These are phyloP conservation scores for Ophiostoma piceae DNA, from an alignment of 2,329 filamentous ascomycete genomes.

Conservation along the genomic window DNA sequence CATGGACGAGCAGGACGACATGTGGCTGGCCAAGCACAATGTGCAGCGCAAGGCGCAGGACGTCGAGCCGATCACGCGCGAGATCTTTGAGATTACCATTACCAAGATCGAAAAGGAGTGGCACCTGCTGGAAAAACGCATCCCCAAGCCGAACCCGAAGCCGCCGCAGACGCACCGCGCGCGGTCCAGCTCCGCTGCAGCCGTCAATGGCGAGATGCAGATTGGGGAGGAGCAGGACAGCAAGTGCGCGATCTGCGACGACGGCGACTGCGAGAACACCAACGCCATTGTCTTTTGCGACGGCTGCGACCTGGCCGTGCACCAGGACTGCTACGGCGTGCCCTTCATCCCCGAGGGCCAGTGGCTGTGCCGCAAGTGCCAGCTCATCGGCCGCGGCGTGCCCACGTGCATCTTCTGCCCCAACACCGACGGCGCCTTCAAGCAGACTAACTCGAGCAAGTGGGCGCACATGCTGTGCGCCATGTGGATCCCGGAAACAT, in stretches of 20 bases:
- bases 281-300: slow-evolving; percentile 99
- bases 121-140: slow-evolving; percentile 91
- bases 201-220: slow-evolving; percentile 87
- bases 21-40: slow-evolving; percentile 88
- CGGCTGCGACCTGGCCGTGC: slow-evolving; percentile 92
- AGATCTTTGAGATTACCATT: slow-evolving; percentile 95
- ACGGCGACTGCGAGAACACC: slow-evolving; percentile 98
- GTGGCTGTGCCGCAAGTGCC: slow-evolving; percentile 96
- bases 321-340: slow-evolving; percentile 98
- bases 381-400: slow-evolving; percentile 85
- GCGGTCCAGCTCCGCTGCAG: slow-evolving; percentile 86
- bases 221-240: slow-evolving; percentile 89
- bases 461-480: slow-evolving; percentile 96
- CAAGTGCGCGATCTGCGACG: slow-evolving; percentile 96
- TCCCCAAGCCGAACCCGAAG: slow-evolving; percentile 94
- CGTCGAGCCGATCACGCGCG: slow-evolving; percentile 79
- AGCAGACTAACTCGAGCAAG: slow-evolving; percentile 92
- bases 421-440: slow-evolving; percentile 95
- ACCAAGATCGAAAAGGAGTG: slow-evolving; percentile 99
- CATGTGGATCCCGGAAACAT: slow-evolving; percentile 98
- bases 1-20: slow-evolving; percentile 98
- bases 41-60: slow-evolving; percentile 65
- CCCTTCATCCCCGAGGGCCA: slow-evolving; percentile 98
- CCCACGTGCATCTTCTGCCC: slow-evolving; percentile 98
- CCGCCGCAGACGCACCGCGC: slow-evolving; percentile 91